Evolutionary conservation across 2,329 filamentous ascomycete genomes (phyloP).

Genomic region (Celoporthe dispersa): DNA sequence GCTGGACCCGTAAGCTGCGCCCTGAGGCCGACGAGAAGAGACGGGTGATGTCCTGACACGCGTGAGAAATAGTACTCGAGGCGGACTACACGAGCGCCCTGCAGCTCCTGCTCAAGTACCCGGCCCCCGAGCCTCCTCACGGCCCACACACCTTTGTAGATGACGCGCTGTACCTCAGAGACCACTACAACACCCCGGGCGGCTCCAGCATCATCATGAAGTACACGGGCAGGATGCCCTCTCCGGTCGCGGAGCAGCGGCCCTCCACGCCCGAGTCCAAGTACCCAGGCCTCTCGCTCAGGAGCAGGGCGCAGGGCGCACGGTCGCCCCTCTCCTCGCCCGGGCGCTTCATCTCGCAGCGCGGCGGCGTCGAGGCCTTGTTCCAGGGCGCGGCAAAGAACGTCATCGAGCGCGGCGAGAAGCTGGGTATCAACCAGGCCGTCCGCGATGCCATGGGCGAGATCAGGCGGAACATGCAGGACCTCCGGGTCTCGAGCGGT

Average conservation of each 20-base stretch:
- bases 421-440: slow-evolving; percentile 78
- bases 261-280: slow-evolving; percentile 40
- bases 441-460: slow-evolving; percentile 82
- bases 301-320: slow-evolving; percentile 45
- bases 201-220: slow-evolving; percentile 71
- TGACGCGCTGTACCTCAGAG: slow-evolving; percentile 77
- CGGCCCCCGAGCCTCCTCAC: slow-evolving; percentile 63
- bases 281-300: slow-evolving; percentile 44
- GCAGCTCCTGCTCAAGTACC: slow-evolving; percentile 83
- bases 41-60: slow-evolving; percentile 28
- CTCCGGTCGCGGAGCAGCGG: slow-evolving; percentile 33
- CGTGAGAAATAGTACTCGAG: slow-evolving; percentile 65
- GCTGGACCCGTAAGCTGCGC: slow-evolving; percentile 75
- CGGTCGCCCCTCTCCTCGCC: slow-evolving; percentile 53
- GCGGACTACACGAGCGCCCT: slow-evolving; percentile 88
- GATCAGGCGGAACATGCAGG: slow-evolving; percentile 75
- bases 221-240: slow-evolving; percentile 65
- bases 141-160: slow-evolving; percentile 80
- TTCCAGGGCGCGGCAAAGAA: slow-evolving; percentile 78
- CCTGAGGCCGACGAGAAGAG: not conserved
- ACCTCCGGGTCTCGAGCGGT: slow-evolving; percentile 45
- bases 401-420: slow-evolving; percentile 73
- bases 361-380: slow-evolving; percentile 68
- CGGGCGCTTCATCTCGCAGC: slow-evolving; percentile 56
- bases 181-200: slow-evolving; percentile 65